These are phyloP conservation scores for Noccaea bulbosa DNA, from an alignment of 345 rosid genomes.

Conservation along the genomic window DNA sequence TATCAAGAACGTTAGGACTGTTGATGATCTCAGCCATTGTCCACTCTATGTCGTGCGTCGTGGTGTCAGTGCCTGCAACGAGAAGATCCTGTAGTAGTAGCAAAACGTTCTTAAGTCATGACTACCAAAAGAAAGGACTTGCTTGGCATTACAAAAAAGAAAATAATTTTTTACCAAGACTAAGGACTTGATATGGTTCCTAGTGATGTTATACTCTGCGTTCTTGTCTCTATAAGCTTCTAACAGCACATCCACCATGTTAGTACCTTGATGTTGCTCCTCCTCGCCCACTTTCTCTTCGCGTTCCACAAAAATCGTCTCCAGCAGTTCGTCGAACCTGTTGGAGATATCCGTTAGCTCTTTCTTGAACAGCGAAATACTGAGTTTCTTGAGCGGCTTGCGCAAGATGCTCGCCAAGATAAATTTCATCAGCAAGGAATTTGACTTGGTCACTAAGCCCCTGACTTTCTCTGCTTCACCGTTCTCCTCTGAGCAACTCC, in stretches of 20 bases:
- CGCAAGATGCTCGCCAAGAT: neutral
- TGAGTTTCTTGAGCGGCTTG: conserved; percentile 9
- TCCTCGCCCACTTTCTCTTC: conserved; percentile 37
- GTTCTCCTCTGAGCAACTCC: conserved; percentile 7
- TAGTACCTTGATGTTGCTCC: conserved; percentile 9
- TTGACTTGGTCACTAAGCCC: neutral
- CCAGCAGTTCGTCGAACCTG: conserved; percentile 56
- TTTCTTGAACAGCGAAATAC: conserved; percentile 45
- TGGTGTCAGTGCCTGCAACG: conserved; percentile 23
- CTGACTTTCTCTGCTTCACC: conserved; percentile 18
- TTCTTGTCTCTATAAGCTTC: conserved; percentile 56
- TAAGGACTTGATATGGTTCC: conserved; percentile 65
- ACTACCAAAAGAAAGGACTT: neutral
- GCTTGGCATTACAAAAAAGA: neutral
- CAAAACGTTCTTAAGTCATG: neutral
- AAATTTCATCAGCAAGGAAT: neutral
- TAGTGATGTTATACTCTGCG: conserved; percentile 58
- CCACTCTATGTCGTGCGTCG: conserved; percentile 48
- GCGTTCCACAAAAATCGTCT: conserved; percentile 58
- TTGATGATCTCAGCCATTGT: conserved; percentile 65
- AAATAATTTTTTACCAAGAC: conserved; percentile 52
- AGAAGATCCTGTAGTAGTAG: conserved; percentile 41
- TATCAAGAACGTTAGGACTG: conserved; percentile 51
- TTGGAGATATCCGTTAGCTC: conserved; percentile 48
- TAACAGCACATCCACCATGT: conserved; percentile 50